Percentiles rank a stretch among this genome's conserved stretches.
Evolutionary conservation across 176 grass and related monocot genomes (phyloP).

Genomic region (Guadua angustifolia): DNA sequence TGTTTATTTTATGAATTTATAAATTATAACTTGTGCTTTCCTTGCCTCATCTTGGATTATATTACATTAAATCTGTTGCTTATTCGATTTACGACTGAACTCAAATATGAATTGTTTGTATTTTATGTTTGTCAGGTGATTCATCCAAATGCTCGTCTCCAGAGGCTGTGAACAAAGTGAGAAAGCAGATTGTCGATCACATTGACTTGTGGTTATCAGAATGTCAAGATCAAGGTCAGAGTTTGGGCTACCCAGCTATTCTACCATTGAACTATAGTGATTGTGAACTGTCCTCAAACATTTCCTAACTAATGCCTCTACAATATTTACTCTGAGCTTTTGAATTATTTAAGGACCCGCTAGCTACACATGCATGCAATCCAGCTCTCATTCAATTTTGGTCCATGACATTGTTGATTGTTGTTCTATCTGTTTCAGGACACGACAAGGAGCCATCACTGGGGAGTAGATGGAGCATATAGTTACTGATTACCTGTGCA

Average conservation of each 20-base stretch:
- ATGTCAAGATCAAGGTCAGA: slow-evolving; percentile 73
- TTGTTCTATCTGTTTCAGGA: slow-evolving; percentile 33
- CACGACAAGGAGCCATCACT: slow-evolving; percentile 27
- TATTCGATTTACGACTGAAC: slow-evolving; percentile 11
- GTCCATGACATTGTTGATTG: not conserved
- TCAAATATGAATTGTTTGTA: slow-evolving; percentile 4
- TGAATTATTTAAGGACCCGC: not conserved
- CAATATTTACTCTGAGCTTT: not conserved
- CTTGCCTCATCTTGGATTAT: not conserved
- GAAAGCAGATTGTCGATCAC: slow-evolving; percentile 70
- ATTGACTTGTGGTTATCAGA: slow-evolving; percentile 93
- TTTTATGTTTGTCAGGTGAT: slow-evolving; percentile 57
- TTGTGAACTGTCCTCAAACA: not conserved
- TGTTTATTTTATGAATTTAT: not conserved
- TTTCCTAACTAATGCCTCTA: not conserved
- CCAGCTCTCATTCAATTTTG: slow-evolving; percentile 1
- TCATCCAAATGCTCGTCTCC: slow-evolving; percentile 82
- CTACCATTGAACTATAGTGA: not conserved
- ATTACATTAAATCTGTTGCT: slow-evolving; percentile 6
- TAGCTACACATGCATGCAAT: not conserved
- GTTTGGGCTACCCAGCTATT: not conserved
- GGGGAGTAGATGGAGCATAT: slow-evolving; percentile 38
- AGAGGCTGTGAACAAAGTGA: slow-evolving; percentile 82
- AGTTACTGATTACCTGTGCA: slow-evolving; percentile 16
- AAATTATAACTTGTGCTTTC: slow-evolving; percentile 8